Evolutionary conservation across 495 filamentous ascomycete species (phyloP).

Genomic region (Talaromyces proteolyticus): DNA sequence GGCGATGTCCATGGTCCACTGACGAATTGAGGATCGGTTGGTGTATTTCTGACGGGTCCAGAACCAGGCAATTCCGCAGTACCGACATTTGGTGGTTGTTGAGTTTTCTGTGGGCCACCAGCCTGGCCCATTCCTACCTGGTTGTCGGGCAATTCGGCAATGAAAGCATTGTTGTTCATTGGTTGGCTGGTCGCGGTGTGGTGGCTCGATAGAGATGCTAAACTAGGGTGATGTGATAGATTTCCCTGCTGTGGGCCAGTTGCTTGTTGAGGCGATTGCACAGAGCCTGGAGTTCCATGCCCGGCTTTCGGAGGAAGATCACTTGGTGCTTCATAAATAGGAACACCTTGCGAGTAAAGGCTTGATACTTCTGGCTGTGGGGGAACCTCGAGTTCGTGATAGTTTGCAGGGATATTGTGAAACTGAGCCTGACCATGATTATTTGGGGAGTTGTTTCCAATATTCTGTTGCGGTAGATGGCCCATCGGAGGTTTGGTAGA

Average conservation of each 20-base stretch:
- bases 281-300: neutral
- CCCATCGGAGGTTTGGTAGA: conserved; percentile 2
- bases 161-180: neutral
- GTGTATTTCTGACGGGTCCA: conserved; percentile 2
- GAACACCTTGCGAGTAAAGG: neutral
- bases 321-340: neutral
- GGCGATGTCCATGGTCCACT: conserved; percentile 9
- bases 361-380: neutral
- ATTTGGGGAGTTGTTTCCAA: neutral
- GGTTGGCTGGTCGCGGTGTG: neutral
- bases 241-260: neutral
- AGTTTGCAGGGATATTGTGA: neutral
- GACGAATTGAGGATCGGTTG: conserved; percentile 6
- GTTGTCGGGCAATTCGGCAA: conserved; percentile 6
- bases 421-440: neutral
- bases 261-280: neutral
- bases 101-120: neutral
- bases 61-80: neutral
- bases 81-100: neutral
- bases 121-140: neutral
- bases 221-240: neutral
- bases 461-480: neutral
- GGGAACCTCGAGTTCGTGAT: conserved; percentile 1
- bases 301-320: neutral
- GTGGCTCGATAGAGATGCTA: neutral